These are phyloP conservation scores for Naganishia randhawae DNA, from an alignment of 768 basidiomycete species.

Conservation along the genomic window DNA sequence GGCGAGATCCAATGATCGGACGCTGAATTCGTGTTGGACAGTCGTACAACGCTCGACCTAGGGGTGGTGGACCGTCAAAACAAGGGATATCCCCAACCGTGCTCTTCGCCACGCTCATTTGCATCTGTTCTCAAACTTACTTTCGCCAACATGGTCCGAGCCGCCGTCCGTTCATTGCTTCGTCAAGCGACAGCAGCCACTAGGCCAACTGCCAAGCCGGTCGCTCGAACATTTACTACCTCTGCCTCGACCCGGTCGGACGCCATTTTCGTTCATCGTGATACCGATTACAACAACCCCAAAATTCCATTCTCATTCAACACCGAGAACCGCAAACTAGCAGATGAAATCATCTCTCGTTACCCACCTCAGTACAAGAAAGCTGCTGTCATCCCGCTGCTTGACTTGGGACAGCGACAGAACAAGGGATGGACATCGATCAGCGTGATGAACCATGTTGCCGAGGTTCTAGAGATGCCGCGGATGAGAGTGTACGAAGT, in stretches of 20 bases:
- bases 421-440: slow-evolving; percentile 99
- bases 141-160: slow-evolving; percentile 12
- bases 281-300: slow-evolving; percentile 90
- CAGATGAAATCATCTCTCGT: slow-evolving; percentile 80
- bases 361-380: slow-evolving; percentile 99
- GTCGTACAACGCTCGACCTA: neutral
- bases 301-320: slow-evolving; percentile 89
- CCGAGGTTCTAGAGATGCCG: slow-evolving; percentile 84
- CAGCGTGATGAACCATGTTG: slow-evolving; percentile 98
- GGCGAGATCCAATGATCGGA: slow-evolving; percentile 9
- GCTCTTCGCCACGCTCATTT: neutral
- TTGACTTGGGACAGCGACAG: slow-evolving; percentile 93
- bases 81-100: neutral
- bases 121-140: neutral
- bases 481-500: slow-evolving; percentile 99
- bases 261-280: slow-evolving; percentile 61
- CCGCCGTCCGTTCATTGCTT: slow-evolving; percentile 18
- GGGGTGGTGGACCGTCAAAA: neutral
- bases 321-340: slow-evolving; percentile 74
- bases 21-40: neutral
- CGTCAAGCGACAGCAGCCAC: slow-evolving; percentile 9
- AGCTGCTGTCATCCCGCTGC: slow-evolving; percentile 91
- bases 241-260: slow-evolving; percentile 7
- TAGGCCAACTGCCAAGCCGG: neutral
- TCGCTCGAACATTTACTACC: slow-evolving; percentile 18